Conservation (phyloP, 805 yeast genomes). For the Komagataella ulmi region DNA sequence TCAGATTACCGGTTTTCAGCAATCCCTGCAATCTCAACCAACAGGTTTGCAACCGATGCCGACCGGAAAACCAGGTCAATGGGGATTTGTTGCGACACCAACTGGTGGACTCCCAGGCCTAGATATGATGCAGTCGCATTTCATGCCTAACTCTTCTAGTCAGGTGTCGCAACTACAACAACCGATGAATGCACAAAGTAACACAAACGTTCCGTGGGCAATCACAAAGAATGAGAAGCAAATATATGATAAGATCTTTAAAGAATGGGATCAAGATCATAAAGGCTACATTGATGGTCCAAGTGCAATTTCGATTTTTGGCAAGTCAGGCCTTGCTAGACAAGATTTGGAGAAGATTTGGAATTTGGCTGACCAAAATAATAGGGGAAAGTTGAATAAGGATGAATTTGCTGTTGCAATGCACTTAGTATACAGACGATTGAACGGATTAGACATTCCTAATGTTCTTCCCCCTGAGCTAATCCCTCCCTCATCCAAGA, state of each 20-base stretch:
- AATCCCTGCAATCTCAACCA: constrained; percentile 24
- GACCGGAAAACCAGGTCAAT: constrained; percentile 60
- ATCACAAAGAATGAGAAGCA: constrained; percentile 80
- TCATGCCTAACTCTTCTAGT: constrained; percentile 36
- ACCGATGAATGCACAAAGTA: constrained; percentile 15
- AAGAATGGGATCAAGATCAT: constrained; percentile 66
- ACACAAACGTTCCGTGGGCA: constrained; percentile 60
- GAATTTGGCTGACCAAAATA: constrained; percentile 75
- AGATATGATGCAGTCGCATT: constrained; percentile 52
- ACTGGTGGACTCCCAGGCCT: constrained; percentile 63
- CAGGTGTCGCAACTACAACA: constrained; percentile 14
- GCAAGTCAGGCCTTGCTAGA: constrained; percentile 82
- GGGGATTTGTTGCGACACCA: constrained; percentile 66
- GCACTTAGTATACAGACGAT: constrained; percentile 86
- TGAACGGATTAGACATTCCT: constrained; percentile 86
- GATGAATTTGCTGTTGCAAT: constrained; percentile 95
- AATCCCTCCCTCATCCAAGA: constrained; percentile 73
- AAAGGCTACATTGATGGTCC: constrained; percentile 68
- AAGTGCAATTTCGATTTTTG: constrained; percentile 74
- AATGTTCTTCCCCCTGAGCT: constrained; percentile 73
- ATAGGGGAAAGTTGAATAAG: constrained; percentile 70
- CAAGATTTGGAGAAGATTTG: constrained; percentile 82
- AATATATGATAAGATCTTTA: constrained; percentile 77
- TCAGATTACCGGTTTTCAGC: constrained; percentile 16
- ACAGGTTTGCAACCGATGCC: constrained; percentile 38